Conservation (phyloP, 306 rosid genomes). For the Dalbergia oliveri region DNA sequence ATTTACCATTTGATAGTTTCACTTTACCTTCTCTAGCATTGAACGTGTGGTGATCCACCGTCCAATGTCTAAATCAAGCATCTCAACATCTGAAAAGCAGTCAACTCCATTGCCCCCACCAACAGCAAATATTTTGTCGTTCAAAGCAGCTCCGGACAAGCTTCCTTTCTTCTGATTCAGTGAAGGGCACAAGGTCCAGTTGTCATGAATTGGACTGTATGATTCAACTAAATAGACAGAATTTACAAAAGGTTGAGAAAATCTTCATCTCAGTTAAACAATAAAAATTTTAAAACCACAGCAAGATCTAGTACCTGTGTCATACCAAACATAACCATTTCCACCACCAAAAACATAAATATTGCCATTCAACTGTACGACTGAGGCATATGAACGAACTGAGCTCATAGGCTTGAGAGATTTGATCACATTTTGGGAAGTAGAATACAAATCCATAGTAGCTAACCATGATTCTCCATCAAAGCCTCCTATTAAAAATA, state of each 20-base stretch:
- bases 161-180: slow-evolving; percentile 76
- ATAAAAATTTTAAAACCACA: slow-evolving; percentile 24
- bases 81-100: slow-evolving; percentile 79
- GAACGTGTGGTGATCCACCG: slow-evolving; percentile 82
- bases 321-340: slow-evolving; percentile 69
- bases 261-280: background rate
- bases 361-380: slow-evolving; percentile 63
- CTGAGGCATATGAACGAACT: slow-evolving; percentile 72
- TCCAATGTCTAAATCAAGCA: slow-evolving; percentile 91
- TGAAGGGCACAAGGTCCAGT: slow-evolving; percentile 77
- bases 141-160: slow-evolving; percentile 74
- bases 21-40: slow-evolving; percentile 79
- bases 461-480: slow-evolving; percentile 67
- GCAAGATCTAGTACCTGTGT: slow-evolving; percentile 67
- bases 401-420: slow-evolving; percentile 71
- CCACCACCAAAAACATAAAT: slow-evolving; percentile 87
- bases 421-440: slow-evolving; percentile 63
- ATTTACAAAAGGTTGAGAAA: slow-evolving; percentile 35
- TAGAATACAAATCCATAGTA: slow-evolving; percentile 65
- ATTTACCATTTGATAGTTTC: slow-evolving; percentile 26
- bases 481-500: slow-evolving; percentile 78
- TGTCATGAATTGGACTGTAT: slow-evolving; percentile 57
- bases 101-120: slow-evolving; percentile 87
- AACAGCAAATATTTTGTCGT: slow-evolving; percentile 75
- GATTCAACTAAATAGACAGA: slow-evolving; percentile 72